Base-by-base conservation (phyloP, 192 early-diverging fungal genomes). In the Gonapodya prolifera region DNA sequence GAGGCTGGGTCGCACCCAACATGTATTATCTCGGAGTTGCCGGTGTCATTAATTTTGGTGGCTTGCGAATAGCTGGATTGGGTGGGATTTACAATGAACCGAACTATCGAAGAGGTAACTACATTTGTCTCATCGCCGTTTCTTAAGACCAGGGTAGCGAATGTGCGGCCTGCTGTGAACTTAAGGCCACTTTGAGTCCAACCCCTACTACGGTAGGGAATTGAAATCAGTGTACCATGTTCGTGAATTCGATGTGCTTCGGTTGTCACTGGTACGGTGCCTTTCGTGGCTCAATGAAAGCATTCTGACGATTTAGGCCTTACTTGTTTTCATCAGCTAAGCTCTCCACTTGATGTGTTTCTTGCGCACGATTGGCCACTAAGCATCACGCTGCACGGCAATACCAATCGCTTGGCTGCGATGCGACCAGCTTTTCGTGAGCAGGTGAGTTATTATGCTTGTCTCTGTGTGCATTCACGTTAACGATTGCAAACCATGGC, bases 311-410 rank as follows among this genome's bases (percentile, higher is more conserved):
- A 36, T 45, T 35, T 78, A n/a, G 16, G 70, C 32, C 29, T 28
- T 33, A 69, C 17, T 33, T 28, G 31, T 1, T 76, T n/a, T n/a
- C 84, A 35, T 69, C 83, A 93, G 87, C 87, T 96, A 17, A 78
- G 85, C 8, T 71, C 85, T 30, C 93, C 94, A 0, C 75, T 99
- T 35, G 95, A 99, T 75, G 85, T 97, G 23, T 92, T 99, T 71
- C 77, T 97, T 0, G 94, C 94, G 2, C 97, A 99, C 80, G 97
- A 99, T 78, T 99, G 97, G 97, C 97, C 97, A 0, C 84, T 87
- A 69, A 89, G 89, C 8, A 94, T 98, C 34, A 92, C 92, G 70
- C 82, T 85, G 29, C 90, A 91, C 80, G 97, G 97, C 1, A 82
- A 98, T 81, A 81, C 86, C 0, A 36, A 78, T 1, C 31, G 76